Conservation (phyloP, 805 yeast species). For the Kodamaea fukazawae region DNA sequence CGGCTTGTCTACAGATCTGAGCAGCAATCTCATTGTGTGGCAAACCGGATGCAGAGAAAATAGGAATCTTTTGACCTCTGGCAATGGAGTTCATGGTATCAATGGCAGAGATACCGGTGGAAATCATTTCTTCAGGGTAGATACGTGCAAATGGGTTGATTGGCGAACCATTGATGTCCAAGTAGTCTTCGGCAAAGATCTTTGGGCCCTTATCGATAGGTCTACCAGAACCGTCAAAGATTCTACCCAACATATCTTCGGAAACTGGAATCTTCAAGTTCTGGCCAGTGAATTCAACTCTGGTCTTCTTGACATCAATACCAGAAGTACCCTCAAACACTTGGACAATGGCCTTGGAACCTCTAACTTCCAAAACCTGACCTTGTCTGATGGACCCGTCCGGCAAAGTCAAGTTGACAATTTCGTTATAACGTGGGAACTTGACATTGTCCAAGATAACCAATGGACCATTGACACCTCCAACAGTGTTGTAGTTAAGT, state of each 20-base stretch:
- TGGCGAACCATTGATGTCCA: slow-evolving; percentile 98
- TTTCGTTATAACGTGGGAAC: slow-evolving; percentile 81
- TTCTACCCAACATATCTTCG: slow-evolving; percentile 96
- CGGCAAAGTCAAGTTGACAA: slow-evolving; percentile 93
- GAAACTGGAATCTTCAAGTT: slow-evolving; percentile 90
- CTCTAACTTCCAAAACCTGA: slow-evolving; percentile 96
- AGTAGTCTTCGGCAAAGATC: slow-evolving; percentile 96
- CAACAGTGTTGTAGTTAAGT: slow-evolving; percentile 91
- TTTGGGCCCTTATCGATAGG: slow-evolving; percentile 98
- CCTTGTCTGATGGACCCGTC: slow-evolving; percentile 96
- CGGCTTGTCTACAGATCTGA: slow-evolving; percentile 99
- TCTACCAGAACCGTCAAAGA: slow-evolving; percentile 98
- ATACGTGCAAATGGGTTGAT: slow-evolving; percentile 97
- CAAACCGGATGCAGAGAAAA: slow-evolving; percentile 97
- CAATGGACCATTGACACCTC: slow-evolving; percentile 97
- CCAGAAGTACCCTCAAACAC: slow-evolving; percentile 99
- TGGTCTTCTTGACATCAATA: slow-evolving; percentile 95
- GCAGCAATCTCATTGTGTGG: slow-evolving; percentile 99
- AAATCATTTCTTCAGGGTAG: slow-evolving; percentile 99
- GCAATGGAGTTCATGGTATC: slow-evolving; percentile 99
- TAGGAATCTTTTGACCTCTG: slow-evolving; percentile 99
- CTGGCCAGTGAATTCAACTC: slow-evolving; percentile 96
- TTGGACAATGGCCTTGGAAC: slow-evolving; percentile 95
- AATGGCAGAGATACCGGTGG: slow-evolving; percentile 97
- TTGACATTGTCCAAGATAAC: slow-evolving; percentile 60